Conservation (phyloP, 148 eudicot species). For the Nepenthes mirabilis region DNA sequence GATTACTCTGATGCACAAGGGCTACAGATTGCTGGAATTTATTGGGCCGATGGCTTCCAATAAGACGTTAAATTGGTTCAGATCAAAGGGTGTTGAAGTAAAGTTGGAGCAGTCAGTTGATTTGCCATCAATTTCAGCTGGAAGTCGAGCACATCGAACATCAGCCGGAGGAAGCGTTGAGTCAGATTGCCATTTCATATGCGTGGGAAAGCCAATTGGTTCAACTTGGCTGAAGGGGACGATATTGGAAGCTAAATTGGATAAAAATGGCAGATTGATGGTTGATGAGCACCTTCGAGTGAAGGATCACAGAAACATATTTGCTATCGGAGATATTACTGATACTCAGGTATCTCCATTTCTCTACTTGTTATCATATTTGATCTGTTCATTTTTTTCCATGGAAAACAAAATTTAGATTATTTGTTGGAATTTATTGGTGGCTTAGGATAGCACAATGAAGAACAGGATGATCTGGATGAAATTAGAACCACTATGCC, state of each 20-base stretch:
- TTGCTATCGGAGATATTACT: constrained; percentile 47
- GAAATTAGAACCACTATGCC: too few species aligned
- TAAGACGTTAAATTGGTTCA: constrained; percentile 48
- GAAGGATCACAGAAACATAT: constrained; percentile 34
- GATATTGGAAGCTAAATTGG: constrained; percentile 25
- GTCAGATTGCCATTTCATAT: constrained; percentile 43
- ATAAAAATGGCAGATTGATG: constrained; percentile 25
- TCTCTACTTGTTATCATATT: not conserved
- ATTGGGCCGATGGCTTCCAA: constrained; percentile 41
- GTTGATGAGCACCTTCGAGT: constrained; percentile 41
- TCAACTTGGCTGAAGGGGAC: constrained; percentile 38
- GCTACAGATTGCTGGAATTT: constrained; percentile 39
- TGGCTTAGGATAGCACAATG: too few species aligned
- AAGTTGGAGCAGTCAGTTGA: constrained; percentile 32
- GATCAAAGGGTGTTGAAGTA: constrained; percentile 38
- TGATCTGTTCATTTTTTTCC: not conserved
- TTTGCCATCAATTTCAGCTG: constrained; percentile 19
- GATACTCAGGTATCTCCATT: constrained; percentile 24
- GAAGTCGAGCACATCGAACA: constrained; percentile 21
- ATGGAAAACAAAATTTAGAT: too few species aligned
- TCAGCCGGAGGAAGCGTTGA: constrained; percentile 29
- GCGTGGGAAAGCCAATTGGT: constrained; percentile 36
- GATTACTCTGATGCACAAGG: constrained; percentile 41
- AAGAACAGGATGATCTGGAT: too few species aligned
- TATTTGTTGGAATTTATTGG: too few species aligned